Percentiles rank a stretch among this genome's conserved stretches.
phyloP scores from a whole-genome alignment of 1,139 yeast species.

The Meyerozyma sp. region DNA sequence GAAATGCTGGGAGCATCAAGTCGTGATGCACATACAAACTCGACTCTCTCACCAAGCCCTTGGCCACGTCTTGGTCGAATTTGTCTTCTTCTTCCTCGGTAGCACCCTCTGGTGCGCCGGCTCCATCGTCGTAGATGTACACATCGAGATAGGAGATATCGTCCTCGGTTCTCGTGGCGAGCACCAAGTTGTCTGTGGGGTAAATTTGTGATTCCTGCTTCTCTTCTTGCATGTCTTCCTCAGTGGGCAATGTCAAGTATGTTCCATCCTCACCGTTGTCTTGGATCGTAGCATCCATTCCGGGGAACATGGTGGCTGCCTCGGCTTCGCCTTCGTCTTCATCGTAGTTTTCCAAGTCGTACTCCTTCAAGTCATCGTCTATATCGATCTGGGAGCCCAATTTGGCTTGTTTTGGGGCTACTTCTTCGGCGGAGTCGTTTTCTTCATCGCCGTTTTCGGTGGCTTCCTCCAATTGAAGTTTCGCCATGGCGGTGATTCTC shows the following conservation, averaged over 20 bases:
- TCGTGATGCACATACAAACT: slow-evolving; percentile 93
- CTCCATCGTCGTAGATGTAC: slow-evolving; percentile 92
- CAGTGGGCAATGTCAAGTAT: slow-evolving; percentile 68
- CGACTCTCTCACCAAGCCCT: slow-evolving; percentile 65
- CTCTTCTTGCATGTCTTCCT: slow-evolving; percentile 62
- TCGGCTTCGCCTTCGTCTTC: slow-evolving; percentile 49
- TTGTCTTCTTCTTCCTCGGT: slow-evolving; percentile 58
- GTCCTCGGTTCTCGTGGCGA: slow-evolving; percentile 95
- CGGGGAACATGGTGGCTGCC: slow-evolving; percentile 64
- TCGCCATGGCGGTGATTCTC: slow-evolving; percentile 81
- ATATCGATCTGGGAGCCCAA: slow-evolving; percentile 51
- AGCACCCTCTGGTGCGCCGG: slow-evolving; percentile 66
- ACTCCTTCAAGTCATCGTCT: slow-evolving; percentile 85
- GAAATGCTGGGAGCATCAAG: slow-evolving; percentile 94
- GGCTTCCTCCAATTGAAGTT: slow-evolving; percentile 65
- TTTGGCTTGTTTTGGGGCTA: slow-evolving; percentile 6
- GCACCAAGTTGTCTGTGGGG: slow-evolving; percentile 83
- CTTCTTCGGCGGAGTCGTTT: slow-evolving; percentile 6
- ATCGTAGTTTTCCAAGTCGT: slow-evolving; percentile 81
- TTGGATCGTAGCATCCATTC: slow-evolving; percentile 49
- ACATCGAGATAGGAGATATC: slow-evolving; percentile 90
- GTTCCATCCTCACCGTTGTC: slow-evolving; percentile 53
- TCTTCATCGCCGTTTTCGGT: slow-evolving; percentile 35
- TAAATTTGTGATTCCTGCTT: slow-evolving; percentile 79
- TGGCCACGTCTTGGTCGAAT: slow-evolving; percentile 60